Evolutionary conservation across 1,284 basidiomycete species (phyloP).

Genomic region (Ustilago esculenta): DNA sequence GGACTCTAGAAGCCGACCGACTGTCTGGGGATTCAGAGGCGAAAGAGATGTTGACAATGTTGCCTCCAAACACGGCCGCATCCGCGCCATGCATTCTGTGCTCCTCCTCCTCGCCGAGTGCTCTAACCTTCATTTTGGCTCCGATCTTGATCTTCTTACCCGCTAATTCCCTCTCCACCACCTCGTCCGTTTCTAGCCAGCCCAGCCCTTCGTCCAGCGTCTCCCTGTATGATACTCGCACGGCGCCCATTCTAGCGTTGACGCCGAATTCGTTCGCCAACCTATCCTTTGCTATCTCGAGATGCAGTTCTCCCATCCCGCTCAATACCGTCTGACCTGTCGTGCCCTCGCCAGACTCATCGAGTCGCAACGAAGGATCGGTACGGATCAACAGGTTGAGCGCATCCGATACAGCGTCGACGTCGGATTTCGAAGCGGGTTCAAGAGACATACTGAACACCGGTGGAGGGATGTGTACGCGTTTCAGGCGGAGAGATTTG

Average conservation of each 20-base stretch:
- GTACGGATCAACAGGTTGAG: constrained; percentile 80
- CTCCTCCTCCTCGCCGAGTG: constrained; percentile 35
- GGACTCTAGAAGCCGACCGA: too few relatives aligned
- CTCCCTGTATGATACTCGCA: constrained; percentile 83
- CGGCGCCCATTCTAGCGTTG: constrained; percentile 78
- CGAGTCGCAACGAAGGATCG: constrained; percentile 81
- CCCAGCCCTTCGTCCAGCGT: constrained; percentile 70
- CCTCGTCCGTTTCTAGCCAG: constrained; percentile 26
- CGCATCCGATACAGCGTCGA: constrained; percentile 79
- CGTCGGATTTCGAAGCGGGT: constrained; percentile 70
- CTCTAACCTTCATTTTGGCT: constrained; percentile 31
- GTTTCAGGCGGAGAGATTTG: constrained; percentile 70
- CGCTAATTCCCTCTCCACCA: constrained; percentile 56
- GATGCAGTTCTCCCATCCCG: constrained; percentile 83
- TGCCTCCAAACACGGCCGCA: constrained; percentile 44
- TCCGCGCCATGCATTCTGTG: constrained; percentile 3
- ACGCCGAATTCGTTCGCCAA: constrained; percentile 82
- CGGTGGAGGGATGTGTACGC: constrained; percentile 82
- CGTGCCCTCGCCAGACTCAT: constrained; percentile 41
- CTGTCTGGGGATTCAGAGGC: neutral
- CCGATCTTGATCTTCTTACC: constrained; percentile 57
- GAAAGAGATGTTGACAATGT: constrained; percentile 46
- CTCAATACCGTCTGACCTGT: constrained; percentile 85
- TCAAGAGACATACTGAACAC: constrained; percentile 71
- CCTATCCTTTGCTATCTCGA: constrained; percentile 84